These are phyloP conservation scores for Candida sojae DNA, from an alignment of 1,139 yeast species.

Conservation along the genomic window DNA sequence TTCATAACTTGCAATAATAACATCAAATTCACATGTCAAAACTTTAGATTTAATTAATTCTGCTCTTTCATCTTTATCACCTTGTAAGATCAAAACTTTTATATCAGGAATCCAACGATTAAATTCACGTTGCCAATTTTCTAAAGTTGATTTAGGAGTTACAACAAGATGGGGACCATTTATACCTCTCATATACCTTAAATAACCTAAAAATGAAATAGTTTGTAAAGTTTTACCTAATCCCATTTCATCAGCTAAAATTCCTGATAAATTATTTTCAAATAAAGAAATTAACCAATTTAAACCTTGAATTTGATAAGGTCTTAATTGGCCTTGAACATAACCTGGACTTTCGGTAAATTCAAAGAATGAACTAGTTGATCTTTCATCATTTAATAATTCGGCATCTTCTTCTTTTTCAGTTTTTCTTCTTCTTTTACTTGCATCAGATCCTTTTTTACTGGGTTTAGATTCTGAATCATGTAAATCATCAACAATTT, in stretches of 20 bases:
- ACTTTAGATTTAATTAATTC: constrained; percentile 52
- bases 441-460: constrained; percentile 17
- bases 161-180: constrained; percentile 75
- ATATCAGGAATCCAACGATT: constrained; percentile 81
- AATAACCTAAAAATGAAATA: constrained; percentile 75
- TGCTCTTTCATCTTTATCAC: constrained; percentile 68
- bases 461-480: constrained; percentile 22
- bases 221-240: constrained; percentile 95
- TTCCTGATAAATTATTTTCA: constrained; percentile 85
- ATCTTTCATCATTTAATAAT: constrained; percentile 55
- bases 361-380: constrained; percentile 47
- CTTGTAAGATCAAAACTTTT: constrained; percentile 65
- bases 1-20: constrained; percentile 72
- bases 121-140: constrained; percentile 80
- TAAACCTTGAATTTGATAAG: constrained; percentile 90
- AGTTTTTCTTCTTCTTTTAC: constrained; percentile 53
- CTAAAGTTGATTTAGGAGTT: constrained; percentile 78
- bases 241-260: constrained; percentile 98
- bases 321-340: constrained; percentile 64
- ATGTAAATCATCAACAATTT: constrained; percentile 44
- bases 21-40: constrained; percentile 69
- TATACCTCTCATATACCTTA: constrained; percentile 59
- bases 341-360: constrained; percentile 68
- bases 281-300: constrained; percentile 87
- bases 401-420: constrained; percentile 76